A percentile compares a stretch with the other conserved stretches of the same genome.
These are phyloP conservation scores for Heteromeles arbutifolia DNA, from an alignment of 306 rosid species.

Conservation along the genomic window DNA sequence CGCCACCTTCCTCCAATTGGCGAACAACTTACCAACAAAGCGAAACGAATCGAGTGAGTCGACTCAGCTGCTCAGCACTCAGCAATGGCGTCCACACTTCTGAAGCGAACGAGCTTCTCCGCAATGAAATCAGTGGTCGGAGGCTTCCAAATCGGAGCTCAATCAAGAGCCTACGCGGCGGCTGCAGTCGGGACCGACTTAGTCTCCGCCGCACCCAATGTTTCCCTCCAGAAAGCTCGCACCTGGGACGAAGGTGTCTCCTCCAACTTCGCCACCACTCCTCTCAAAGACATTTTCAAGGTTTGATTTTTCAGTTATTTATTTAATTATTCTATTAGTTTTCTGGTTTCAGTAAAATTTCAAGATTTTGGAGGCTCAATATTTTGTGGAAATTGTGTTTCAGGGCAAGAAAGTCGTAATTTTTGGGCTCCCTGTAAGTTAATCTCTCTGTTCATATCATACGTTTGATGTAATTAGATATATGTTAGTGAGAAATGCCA, in stretches of 20 bases:
- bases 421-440: conserved; percentile 95
- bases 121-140: conserved; percentile 31
- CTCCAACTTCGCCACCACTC: conserved; percentile 77
- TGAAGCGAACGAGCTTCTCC: conserved; percentile 44
- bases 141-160: conserved; percentile 22
- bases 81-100: conserved; percentile 51
- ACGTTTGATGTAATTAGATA: too few relatives aligned
- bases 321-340: neutral
- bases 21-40: neutral
- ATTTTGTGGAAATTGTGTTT: neutral
- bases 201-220: conserved; percentile 59
- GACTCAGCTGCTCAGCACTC: conserved; percentile 7
- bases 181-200: conserved; percentile 64
- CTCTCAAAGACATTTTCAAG: conserved; percentile 79
- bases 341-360: neutral
- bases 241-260: conserved; percentile 87
- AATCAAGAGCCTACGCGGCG: conserved; percentile 45
- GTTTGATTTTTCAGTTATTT: conserved; percentile 10
- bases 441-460: too few relatives aligned
- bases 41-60: neutral
- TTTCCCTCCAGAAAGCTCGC: conserved; percentile 90
- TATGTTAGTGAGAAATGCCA: neutral
- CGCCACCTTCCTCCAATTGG: neutral
- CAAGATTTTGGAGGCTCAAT: neutral
- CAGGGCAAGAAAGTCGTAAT: conserved; percentile 87